These are phyloP conservation scores for Xerocomus minutiporus DNA, from an alignment of 1,284 basidiomycete species.

Conservation along the genomic window DNA sequence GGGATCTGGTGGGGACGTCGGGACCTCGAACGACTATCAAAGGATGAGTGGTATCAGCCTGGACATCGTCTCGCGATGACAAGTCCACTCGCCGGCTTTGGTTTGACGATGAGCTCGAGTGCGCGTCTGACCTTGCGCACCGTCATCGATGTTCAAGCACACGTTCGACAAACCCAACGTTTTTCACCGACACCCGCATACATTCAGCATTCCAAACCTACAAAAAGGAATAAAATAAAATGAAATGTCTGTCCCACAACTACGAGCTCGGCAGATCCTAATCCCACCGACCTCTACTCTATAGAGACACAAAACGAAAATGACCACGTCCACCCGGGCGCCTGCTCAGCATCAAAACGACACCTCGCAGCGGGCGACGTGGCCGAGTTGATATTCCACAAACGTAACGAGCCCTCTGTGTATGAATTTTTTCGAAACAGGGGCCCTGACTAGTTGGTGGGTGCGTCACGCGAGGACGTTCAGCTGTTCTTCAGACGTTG, in stretches of 20 bases:
- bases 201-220: constrained; percentile 13
- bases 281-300: constrained; percentile 50
- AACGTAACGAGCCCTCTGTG: constrained; percentile 52
- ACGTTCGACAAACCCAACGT: not conserved
- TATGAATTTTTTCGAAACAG: constrained; percentile 25
- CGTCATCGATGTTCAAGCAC: constrained; percentile 7
- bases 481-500: not conserved
- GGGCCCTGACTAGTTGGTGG: constrained; percentile 57
- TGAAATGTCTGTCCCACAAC: constrained; percentile 54
- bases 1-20: constrained; percentile 22
- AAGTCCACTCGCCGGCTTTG: constrained; percentile 24
- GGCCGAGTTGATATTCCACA: constrained; percentile 45
- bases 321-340: constrained; percentile 34
- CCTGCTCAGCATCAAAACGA: constrained; percentile 49
- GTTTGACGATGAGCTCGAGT: constrained; percentile 26
- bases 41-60: not conserved
- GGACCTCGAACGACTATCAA: constrained; percentile 26
- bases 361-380: constrained; percentile 35
- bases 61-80: not conserved
- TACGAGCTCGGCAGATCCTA: constrained; percentile 42
- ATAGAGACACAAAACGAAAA: constrained; percentile 39
- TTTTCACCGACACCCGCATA: not conserved
- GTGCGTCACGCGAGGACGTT: constrained; percentile 1
- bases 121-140: constrained; percentile 14
- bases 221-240: not conserved